These are phyloP conservation scores for Collybiopsis luxurians DNA, from an alignment of 768 basidiomycete genomes.

Conservation along the genomic window DNA sequence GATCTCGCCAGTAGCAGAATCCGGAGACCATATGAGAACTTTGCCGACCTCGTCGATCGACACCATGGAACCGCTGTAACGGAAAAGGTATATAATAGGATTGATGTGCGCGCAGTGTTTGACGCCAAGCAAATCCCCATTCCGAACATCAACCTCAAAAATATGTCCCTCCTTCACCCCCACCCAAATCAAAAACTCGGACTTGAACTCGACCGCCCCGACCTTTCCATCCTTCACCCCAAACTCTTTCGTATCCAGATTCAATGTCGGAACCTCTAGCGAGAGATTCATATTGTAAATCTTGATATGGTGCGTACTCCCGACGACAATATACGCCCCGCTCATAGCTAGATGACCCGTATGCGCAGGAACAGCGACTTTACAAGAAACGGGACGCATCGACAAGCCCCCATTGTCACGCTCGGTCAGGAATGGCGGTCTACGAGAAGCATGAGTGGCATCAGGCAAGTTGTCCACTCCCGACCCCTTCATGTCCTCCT, in stretches of 20 bases:
- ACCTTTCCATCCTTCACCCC: slow-evolving; percentile 68
- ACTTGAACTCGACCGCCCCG: slow-evolving; percentile 76
- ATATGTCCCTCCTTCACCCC: slow-evolving; percentile 91
- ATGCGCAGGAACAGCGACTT: slow-evolving; percentile 60
- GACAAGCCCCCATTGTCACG: neutral
- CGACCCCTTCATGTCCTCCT: slow-evolving; percentile 10
- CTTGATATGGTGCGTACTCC: slow-evolving; percentile 54
- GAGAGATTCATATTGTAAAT: slow-evolving; percentile 56
- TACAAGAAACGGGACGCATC: slow-evolving; percentile 7
- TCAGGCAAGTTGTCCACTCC: slow-evolving; percentile 41
- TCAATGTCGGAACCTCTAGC: slow-evolving; percentile 40
- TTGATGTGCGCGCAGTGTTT: slow-evolving; percentile 65
- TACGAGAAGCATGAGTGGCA: slow-evolving; percentile 62
- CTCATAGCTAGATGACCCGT: slow-evolving; percentile 53
- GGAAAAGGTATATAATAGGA: slow-evolving; percentile 69
- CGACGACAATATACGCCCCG: slow-evolving; percentile 54
- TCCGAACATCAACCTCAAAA: slow-evolving; percentile 70
- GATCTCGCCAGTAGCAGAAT: slow-evolving; percentile 30
- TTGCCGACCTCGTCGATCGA: slow-evolving; percentile 88
- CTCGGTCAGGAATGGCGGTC: slow-evolving; percentile 34
- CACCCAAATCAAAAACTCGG: slow-evolving; percentile 66
- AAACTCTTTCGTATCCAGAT: slow-evolving; percentile 60
- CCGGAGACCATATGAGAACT: slow-evolving; percentile 66
- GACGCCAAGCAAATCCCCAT: slow-evolving; percentile 51
- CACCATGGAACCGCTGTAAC: slow-evolving; percentile 69